These are phyloP conservation scores for Pseudocohnilembus persalinus DNA, from an alignment of 169 alveolate species.

Conservation along the genomic window DNA sequence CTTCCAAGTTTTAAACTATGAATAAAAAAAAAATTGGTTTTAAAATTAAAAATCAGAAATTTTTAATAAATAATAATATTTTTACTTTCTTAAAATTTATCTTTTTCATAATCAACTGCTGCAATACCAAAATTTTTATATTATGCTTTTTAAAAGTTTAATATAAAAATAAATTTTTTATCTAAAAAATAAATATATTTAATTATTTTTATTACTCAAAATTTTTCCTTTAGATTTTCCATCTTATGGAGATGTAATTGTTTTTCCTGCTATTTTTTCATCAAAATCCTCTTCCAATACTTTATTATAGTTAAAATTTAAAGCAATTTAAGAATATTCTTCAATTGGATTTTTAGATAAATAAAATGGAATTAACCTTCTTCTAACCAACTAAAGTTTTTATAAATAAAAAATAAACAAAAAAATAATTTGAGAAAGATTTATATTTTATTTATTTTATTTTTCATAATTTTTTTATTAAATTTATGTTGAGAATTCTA, in stretches of 20 bases:
- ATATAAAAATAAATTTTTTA: too few species aligned
- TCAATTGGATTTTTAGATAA: not conserved
- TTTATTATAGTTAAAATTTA: too few species aligned
- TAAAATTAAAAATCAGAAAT: too few species aligned
- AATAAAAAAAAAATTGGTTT: not conserved
- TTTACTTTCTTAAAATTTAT: not conserved
- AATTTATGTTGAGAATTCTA: too few species aligned
- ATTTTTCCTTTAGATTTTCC: not conserved
- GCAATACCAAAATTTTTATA: not conserved
- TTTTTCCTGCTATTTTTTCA: not conserved
- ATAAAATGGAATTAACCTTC: conserved; percentile 20
- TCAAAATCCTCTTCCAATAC: not conserved
- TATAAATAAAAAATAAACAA: too few species aligned
- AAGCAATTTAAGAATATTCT: not conserved
- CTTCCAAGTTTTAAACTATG: not conserved
- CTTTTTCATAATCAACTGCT: not conserved
- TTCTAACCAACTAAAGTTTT: conserved; percentile 10
- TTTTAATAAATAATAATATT: too few species aligned
- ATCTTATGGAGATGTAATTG: not conserved
- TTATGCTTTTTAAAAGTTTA: not conserved
- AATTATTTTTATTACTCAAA: not conserved
- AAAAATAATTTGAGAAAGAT: too few species aligned
- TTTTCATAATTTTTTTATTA: not conserved
- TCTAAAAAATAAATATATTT: too few species aligned
- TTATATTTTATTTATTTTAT: too few species aligned